Evolutionary conservation across 2,329 filamentous ascomycete genomes (phyloP).

Genomic region (Paecilomyces dactylethromorphus): DNA sequence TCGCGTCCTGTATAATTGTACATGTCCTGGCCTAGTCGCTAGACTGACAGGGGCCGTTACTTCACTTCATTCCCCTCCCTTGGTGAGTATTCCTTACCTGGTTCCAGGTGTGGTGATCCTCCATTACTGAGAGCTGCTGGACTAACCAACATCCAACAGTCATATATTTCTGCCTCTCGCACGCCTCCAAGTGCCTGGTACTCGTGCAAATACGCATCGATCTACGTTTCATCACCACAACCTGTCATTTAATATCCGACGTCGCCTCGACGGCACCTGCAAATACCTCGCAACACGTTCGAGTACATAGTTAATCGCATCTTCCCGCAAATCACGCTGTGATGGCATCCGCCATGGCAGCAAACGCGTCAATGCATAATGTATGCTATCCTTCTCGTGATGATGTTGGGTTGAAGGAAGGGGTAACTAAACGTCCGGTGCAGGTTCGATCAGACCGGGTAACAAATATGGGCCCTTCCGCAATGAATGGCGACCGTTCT

Average conservation of each 20-base stretch:
- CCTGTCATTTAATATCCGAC: slow-evolving; percentile 14
- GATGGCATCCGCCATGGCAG: slow-evolving; percentile 31
- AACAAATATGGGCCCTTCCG: slow-evolving; percentile 32
- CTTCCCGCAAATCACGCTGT: slow-evolving; percentile 13
- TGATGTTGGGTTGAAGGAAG: not conserved
- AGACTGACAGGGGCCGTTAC: slow-evolving; percentile 9
- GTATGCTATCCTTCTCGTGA: slow-evolving; percentile 18
- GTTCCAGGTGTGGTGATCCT: slow-evolving; percentile 5
- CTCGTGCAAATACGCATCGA: slow-evolving; percentile 22
- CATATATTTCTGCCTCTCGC: slow-evolving; percentile 17
- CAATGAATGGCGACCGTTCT: slow-evolving; percentile 26
- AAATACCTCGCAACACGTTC: slow-evolving; percentile 13
- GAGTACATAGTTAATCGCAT: slow-evolving; percentile 19
- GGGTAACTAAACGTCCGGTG: slow-evolving; percentile 7
- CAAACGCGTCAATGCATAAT: slow-evolving; percentile 30
- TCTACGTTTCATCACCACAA: slow-evolving; percentile 12
- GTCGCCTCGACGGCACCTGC: slow-evolving; percentile 8
- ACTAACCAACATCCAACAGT: slow-evolving; percentile 12
- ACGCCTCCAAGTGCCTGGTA: slow-evolving; percentile 24
- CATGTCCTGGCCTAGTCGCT: slow-evolving; percentile 20
- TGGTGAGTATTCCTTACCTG: slow-evolving; percentile 11
- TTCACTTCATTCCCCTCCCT: slow-evolving; percentile 7
- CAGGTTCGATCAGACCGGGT: slow-evolving; percentile 29
- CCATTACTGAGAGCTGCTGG: not conserved
- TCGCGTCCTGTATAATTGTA: slow-evolving; percentile 23